A percentile compares a stretch with the other conserved stretches of the same genome.
These are phyloP conservation scores for Cymbopogon flexuosus DNA, from an alignment of 202 grass and related monocot genomes.

Conservation along the genomic window DNA sequence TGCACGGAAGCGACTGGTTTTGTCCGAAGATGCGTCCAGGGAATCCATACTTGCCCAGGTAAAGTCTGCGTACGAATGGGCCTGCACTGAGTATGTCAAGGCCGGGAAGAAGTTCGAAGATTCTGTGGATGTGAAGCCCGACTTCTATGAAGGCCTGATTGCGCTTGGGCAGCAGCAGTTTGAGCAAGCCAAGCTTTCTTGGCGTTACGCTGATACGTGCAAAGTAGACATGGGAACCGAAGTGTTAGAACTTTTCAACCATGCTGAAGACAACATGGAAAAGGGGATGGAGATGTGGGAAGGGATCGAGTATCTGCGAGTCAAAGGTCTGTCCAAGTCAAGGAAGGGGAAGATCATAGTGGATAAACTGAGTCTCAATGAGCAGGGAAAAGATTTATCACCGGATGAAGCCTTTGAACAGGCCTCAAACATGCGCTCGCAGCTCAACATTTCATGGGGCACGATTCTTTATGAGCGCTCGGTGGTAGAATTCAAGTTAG, in stretches of 20 bases:
- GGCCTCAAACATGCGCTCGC: constrained; percentile 61
- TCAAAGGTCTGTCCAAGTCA: constrained; percentile 54
- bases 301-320: constrained; percentile 49
- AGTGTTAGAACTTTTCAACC: constrained; percentile 59
- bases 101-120: constrained; percentile 68
- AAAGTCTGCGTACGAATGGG: constrained; percentile 59
- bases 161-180: constrained; percentile 78
- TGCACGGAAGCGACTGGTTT: constrained; percentile 58
- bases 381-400: constrained; percentile 42
- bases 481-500: constrained; percentile 72
- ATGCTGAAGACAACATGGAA: constrained; percentile 78
- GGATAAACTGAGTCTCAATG: constrained; percentile 53
- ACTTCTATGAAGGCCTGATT: constrained; percentile 74
- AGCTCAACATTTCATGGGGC: constrained; percentile 82
- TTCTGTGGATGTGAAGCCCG: constrained; percentile 53
- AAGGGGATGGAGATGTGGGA: constrained; percentile 76
- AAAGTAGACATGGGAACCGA: constrained; percentile 52
- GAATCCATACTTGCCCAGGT: constrained; percentile 52
- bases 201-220: constrained; percentile 53
- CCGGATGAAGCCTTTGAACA: constrained; percentile 71
- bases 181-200: constrained; percentile 79
- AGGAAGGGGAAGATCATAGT: constrained; percentile 41
- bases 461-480: constrained; percentile 85
- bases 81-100: constrained; percentile 55
- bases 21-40: constrained; percentile 53